Percentiles rank a stretch among this genome's conserved stretches.
These are phyloP conservation scores for Leishmania lainsoni DNA, from an alignment of 208 protist genomes.

Conservation along the genomic window DNA sequence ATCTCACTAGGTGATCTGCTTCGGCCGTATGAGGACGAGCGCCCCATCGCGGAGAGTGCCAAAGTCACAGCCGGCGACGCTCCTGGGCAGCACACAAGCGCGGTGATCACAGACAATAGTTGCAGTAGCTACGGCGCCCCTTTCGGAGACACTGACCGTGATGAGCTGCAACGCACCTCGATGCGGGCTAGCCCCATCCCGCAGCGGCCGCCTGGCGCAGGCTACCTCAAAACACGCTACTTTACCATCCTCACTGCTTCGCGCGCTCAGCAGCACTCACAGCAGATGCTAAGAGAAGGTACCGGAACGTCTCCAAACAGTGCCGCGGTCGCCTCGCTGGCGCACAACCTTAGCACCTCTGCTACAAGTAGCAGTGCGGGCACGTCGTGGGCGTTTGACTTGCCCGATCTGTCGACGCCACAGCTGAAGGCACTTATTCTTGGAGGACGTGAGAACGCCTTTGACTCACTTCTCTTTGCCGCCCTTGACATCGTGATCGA, in stretches of 20 bases:
- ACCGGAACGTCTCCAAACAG: neutral
- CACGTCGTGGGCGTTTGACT: conserved; percentile 37
- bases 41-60: conserved; percentile 9
- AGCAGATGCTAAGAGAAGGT: neutral
- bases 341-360: neutral
- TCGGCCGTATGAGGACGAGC: conserved; percentile 50
- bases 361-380: neutral
- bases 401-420: conserved; percentile 24
- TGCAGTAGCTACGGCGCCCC: neutral
- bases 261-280: neutral
- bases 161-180: neutral
- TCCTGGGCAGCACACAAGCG: neutral
- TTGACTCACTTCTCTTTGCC: conserved; percentile 52
- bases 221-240: conserved; percentile 28
- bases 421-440: conserved; percentile 43
- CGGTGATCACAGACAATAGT: neutral
- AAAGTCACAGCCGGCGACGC: neutral
- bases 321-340: conserved; percentile 15
- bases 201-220: conserved; percentile 18
- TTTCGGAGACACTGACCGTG: neutral
- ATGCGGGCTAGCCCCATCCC: conserved; percentile 8
- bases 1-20: conserved; percentile 48
- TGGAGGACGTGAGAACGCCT: conserved; percentile 51
- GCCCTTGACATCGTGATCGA: conserved; percentile 68
- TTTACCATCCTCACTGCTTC: conserved; percentile 9